Base-by-base conservation (phyloP, 257 asterid species). In the Solanum chiquidenum region DNA sequence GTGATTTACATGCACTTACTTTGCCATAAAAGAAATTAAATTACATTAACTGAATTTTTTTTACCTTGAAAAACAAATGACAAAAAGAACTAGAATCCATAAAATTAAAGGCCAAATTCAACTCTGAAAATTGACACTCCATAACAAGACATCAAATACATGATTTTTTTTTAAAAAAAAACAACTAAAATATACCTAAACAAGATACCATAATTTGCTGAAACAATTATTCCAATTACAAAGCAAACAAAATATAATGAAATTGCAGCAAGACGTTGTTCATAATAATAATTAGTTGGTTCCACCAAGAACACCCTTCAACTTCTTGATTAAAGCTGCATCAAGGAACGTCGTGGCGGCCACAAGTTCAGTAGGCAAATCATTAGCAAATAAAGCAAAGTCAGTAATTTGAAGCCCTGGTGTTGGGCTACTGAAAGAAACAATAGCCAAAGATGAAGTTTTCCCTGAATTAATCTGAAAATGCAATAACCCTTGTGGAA, bases 401-500 rank as follows among this genome's bases (percentile, higher is more conserved):
- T 93, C 96, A 0, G 91, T 88, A 16, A 95, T 91, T 89, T 95
- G 98, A 35, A 94, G 88, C 1, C 99, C 98, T 1, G 98, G 98
- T 18, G 88, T 89, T 0, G 94, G 85, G 90, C 96, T 96, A 72
- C 97, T 89, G 85, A 95, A 95, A 85, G 94, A 95, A 1, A 92
- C 95, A 6, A 86, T 91, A 5, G 95, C 98, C 83, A 92, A 86
- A 1, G 95, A 91, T 1, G 90, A 79, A 21, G 60, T 86, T 3
- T 95, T 95, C 0, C 95, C 92, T 3, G 92, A 95, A 66, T 96
- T 95, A 14, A 93, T 87, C 92, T 95, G 98, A 40, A 93, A 96
- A 91, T 95, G 98, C 92, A 96, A 58, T 71, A 94, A 46, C 25
- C 98, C 99, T 73, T 92, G 94, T 21, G 98, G 98, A 73, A 83